Evolutionary conservation across 768 basidiomycete species (phyloP).

Genomic region (Trametes elegans): DNA sequence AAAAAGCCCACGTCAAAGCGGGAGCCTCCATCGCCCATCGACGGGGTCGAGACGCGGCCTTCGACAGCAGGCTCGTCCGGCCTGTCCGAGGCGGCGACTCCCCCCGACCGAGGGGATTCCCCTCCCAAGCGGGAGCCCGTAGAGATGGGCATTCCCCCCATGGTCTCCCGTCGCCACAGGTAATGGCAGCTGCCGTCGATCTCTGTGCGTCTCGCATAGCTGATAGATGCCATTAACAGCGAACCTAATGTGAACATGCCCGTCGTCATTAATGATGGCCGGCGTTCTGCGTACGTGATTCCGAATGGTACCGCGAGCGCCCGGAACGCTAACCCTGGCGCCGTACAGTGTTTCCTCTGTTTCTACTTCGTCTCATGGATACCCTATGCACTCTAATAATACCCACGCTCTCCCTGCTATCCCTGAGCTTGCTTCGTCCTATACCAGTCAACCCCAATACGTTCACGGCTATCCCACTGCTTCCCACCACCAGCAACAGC

Average conservation of each 20-base stretch:
- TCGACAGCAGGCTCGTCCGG: conserved; percentile 78
- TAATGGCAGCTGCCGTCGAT: conserved; percentile 18
- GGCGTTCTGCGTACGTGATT: conserved; percentile 14
- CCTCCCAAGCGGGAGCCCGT: conserved; percentile 48
- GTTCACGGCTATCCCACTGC: conserved; percentile 40
- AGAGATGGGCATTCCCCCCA: conserved; percentile 36
- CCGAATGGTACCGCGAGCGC: neutral
- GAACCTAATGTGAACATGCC: conserved; percentile 25
- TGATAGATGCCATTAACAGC: conserved; percentile 17
- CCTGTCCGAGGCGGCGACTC: conserved; percentile 68
- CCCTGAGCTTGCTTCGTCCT: conserved; percentile 50
- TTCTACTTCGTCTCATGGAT: conserved; percentile 44
- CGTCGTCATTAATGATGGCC: conserved; percentile 19
- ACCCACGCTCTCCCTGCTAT: conserved; percentile 47
- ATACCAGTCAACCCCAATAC: conserved; percentile 51
- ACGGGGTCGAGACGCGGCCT: conserved; percentile 52
- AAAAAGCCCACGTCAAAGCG: conserved; percentile 62
- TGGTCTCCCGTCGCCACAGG: conserved; percentile 43
- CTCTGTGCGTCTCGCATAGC: neutral
- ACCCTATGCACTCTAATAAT: conserved; percentile 45
- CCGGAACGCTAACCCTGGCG: conserved; percentile 4
- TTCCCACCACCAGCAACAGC: conserved; percentile 24
- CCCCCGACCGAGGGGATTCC: conserved; percentile 64
- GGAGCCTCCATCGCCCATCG: conserved; percentile 40
- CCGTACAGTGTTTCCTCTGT: conserved; percentile 10